These are phyloP conservation scores for Pythium chondricola DNA, from an alignment of 352 stramenopile species.

Conservation along the genomic window DNA sequence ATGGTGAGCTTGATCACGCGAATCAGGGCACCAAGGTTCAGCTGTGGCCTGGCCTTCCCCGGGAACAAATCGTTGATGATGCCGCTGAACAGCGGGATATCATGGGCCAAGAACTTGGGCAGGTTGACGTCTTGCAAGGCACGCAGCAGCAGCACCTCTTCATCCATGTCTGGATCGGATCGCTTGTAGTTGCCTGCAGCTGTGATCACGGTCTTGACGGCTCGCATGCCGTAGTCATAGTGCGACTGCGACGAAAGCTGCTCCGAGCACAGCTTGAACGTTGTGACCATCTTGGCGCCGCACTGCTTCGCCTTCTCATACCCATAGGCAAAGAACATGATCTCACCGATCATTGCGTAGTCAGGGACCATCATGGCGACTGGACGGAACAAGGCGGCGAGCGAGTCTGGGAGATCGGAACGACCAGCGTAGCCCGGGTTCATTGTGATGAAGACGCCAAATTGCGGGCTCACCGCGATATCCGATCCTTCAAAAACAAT, in stretches of 20 bases:
- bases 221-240: slow-evolving; percentile 96
- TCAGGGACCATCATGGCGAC: slow-evolving; percentile 97
- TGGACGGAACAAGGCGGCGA: slow-evolving; percentile 92
- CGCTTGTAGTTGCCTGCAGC: slow-evolving; percentile 93
- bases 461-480: slow-evolving; percentile 90
- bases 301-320: slow-evolving; percentile 92
- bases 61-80: slow-evolving; percentile 95
- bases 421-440: slow-evolving; percentile 94
- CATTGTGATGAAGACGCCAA: slow-evolving; percentile 96
- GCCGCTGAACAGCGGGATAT: slow-evolving; percentile 92
- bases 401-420: slow-evolving; percentile 92
- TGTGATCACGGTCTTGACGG: slow-evolving; percentile 94
- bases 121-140: slow-evolving; percentile 94
- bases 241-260: slow-evolving; percentile 93
- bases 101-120: slow-evolving; percentile 93
- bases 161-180: slow-evolving; percentile 89
- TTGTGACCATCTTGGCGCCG: slow-evolving; percentile 95
- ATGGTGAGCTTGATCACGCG: slow-evolving; percentile 86
- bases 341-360: slow-evolving; percentile 94
- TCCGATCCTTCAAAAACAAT: slow-evolving; percentile 94
- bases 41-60: slow-evolving; percentile 77
- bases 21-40: slow-evolving; percentile 87
- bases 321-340: slow-evolving; percentile 95
- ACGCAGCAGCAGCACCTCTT: slow-evolving; percentile 90
- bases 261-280: slow-evolving; percentile 94